Base-by-base conservation (phyloP, 176 grass and related monocot species). In the Tillandsia fasciculata region DNA sequence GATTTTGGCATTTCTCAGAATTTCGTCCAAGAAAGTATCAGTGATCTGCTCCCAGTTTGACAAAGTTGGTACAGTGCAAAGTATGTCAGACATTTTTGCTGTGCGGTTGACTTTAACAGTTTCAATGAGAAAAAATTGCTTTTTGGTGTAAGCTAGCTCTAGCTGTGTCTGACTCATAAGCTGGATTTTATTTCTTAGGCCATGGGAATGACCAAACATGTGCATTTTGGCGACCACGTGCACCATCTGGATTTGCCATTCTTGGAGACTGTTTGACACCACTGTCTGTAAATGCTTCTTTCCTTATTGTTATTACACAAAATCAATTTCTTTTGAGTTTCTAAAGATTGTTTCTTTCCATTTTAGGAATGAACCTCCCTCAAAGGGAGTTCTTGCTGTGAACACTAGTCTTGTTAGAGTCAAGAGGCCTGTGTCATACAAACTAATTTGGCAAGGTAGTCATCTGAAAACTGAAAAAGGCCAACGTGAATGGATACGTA, bases 221-320 rank as follows among this genome's bases (percentile, higher is more conserved):
- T 82, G 84, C 93, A 67, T 96, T 96, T 66, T 96, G 93, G 93
- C 79, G 93, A 74, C 93, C 93, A 64, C 88, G 79, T 49, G 88
- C 86, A 61, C 93, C 93, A 92, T 96, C 93, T 83, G 93, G 93
- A 87, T 96, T 82, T 81, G 93, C 93, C 68, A 74, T 91, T 74
- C 87, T 96, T 28, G 86, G 93, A 50, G 93, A 96, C 66, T 96
- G 78, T 70, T 81, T 96, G 29, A 96, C 88, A 76, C 86, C 93
- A 75, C 80, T 87, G 93, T 96, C 53, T 69, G 73, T 89, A 61
- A 66, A 76, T 80, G 48, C 24, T 66, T 57, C 63, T 77, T 74
- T 67, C 29, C 72, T n/a, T 51, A 57, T 58, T 65, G 54, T 73
- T 13, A 68, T 73, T 73, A 14, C 56, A 69, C 52, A 76, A 48